Base-by-base conservation (phyloP, 2,329 filamentous ascomycete species). In the Plectosphaerella cucumerina region DNA sequence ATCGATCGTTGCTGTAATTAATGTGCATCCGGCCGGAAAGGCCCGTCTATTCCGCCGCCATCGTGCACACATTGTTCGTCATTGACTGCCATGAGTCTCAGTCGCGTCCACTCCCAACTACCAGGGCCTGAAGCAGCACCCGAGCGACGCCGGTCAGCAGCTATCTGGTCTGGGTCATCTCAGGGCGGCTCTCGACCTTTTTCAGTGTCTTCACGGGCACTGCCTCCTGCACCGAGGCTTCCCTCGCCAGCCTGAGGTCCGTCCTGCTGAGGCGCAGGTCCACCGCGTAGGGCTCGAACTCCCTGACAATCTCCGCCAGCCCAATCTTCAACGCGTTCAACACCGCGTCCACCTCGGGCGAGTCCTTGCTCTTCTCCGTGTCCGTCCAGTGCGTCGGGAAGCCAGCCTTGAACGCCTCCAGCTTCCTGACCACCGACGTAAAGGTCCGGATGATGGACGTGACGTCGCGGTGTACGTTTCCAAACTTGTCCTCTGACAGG, bases 381-480 rank as follows among this genome's bases (percentile, higher is more conserved):
- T 96, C 91, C 1, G 89, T 92, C 90, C 90, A 95, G 67, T 94
- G 89, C 4, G 82, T 68, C 1, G 81, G 76, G 42, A 87, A 71
- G 3, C 61, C 69, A 8, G 67, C 66, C 56, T 84, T 77, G 62
- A 95, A 90, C 2, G 65, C 70, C 60, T 96, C 86, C 4, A 96
- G 72, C 57, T 83, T 83, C 50, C 73, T 77, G 50, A 91, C 84
- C 1, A 88, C 84, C 0, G 66, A 59, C 1, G 89, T 92, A 54
- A 95, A 81, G 1, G 84, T 82, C 44, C 86, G 81, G 47, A 97
- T 82, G 51, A 96, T 85, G 46, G 71, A 71, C 1, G 88, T 82
- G 2, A 97, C 84, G 56, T 94, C 89, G 42, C 84, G 78, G 58
- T 95, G 87, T n/a, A 95, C 93, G 59, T 89, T 88, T 14, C 93